phyloP scores from a whole-genome alignment of 306 rosid genomes.

The Quercus gilva region DNA sequence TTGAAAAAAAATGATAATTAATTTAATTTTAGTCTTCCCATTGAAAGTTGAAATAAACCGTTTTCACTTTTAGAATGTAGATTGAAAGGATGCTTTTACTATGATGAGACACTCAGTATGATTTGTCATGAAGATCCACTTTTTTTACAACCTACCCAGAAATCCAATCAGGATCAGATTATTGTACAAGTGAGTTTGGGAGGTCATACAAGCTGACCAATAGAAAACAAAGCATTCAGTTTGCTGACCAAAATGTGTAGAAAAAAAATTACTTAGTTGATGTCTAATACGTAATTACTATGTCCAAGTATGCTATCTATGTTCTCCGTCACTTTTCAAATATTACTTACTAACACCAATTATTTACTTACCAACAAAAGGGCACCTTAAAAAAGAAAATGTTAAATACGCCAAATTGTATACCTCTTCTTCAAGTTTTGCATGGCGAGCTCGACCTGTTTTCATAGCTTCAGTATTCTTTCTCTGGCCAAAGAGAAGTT shows the following conservation, averaged over 20 bases:
- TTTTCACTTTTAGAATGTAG: no score
- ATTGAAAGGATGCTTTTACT: no score
- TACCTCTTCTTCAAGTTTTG: constrained; percentile 84
- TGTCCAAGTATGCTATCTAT: not conserved
- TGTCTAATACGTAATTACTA: not conserved
- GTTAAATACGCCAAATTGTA: not conserved
- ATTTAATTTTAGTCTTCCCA: no score
- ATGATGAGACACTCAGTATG: not conserved
- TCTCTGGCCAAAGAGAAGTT: constrained; percentile 42
- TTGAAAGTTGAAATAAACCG: no score
- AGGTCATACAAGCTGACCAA: not conserved
- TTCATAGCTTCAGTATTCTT: constrained; percentile 52
- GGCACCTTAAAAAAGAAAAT: not conserved
- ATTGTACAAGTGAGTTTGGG: not conserved
- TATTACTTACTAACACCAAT: no score
- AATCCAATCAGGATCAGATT: constrained; percentile 1
- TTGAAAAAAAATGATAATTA: no score
- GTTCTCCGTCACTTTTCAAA: not conserved
- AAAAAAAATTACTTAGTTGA: not conserved
- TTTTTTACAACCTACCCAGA: constrained; percentile 56
- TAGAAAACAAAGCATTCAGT: constrained; percentile 7
- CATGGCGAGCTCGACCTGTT: constrained; percentile 71
- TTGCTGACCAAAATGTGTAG: not conserved
- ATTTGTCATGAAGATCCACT: constrained; percentile 42
- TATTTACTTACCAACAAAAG: no score